phyloP scores from a whole-genome alignment of 176 grass and related monocot species.

The Eleusine indica region DNA sequence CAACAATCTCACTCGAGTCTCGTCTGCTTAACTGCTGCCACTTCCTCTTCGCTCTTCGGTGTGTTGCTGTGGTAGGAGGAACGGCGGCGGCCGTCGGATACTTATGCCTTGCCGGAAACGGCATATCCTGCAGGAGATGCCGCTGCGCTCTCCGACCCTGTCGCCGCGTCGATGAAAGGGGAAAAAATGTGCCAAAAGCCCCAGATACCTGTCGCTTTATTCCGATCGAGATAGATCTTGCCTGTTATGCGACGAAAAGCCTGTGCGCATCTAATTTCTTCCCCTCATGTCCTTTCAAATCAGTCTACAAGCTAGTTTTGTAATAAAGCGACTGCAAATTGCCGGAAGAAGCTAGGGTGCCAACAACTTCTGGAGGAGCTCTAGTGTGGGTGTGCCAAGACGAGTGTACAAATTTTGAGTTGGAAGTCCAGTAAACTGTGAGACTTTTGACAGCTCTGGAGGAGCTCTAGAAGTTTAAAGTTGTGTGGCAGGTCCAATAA shows the following conservation, averaged over 20 bases:
- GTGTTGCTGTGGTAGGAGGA: background rate
- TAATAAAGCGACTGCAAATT: background rate
- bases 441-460: no score
- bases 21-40: no score
- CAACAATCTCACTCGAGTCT: background rate
- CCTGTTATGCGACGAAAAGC: constrained; percentile 12
- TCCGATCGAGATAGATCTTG: constrained; percentile 14
- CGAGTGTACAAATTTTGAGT: no score
- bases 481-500: no score
- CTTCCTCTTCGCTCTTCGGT: background rate
- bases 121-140: constrained; percentile 45
- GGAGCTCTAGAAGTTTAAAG: no score
- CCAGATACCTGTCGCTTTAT: constrained; percentile 22
- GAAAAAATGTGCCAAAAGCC: background rate
- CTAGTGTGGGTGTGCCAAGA: no score
- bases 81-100: background rate
- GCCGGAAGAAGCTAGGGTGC: no score
- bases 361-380: no score
- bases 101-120: background rate
- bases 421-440: no score
- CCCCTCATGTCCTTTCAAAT: background rate
- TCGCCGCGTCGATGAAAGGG: background rate
- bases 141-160: background rate
- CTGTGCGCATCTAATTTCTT: background rate
- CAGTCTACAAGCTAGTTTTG: background rate